Evolutionary conservation across 2,329 filamentous ascomycete genomes (phyloP).

Genomic region (Sordariomycetes sp.): DNA sequence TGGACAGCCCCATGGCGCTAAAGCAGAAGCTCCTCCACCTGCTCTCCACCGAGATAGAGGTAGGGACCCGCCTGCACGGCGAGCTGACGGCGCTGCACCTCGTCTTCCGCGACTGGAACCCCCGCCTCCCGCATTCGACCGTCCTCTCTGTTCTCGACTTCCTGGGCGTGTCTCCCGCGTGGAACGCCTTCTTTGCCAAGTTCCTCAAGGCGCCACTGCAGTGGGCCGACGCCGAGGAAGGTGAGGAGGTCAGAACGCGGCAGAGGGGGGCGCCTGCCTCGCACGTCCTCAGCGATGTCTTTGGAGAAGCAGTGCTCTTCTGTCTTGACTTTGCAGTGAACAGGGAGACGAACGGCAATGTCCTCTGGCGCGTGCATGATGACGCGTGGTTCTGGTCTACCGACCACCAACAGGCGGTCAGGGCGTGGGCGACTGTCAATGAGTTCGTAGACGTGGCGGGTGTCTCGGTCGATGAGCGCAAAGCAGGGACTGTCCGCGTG

Average conservation of each 20-base stretch:
- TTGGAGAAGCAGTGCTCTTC: constrained; percentile 49
- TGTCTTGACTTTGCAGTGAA: constrained; percentile 54
- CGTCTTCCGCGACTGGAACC: constrained; percentile 29
- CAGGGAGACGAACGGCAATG: constrained; percentile 33
- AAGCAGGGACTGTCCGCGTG: constrained; percentile 34
- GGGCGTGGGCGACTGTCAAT: constrained; percentile 45
- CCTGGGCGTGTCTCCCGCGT: constrained; percentile 40
- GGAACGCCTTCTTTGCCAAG: constrained; percentile 44
- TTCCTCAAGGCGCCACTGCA: constrained; percentile 47
- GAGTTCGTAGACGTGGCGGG: constrained; percentile 42
- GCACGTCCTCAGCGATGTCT: constrained; percentile 42
- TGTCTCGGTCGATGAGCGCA: constrained; percentile 37
- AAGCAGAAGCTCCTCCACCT: constrained; percentile 35
- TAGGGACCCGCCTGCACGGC: constrained; percentile 29
- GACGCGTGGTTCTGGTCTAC: constrained; percentile 55
- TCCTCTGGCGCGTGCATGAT: constrained; percentile 50
- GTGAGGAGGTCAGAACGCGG: constrained; percentile 26
- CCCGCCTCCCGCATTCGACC: constrained; percentile 37
- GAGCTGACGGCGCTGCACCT: constrained; percentile 31
- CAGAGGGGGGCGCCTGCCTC: constrained; percentile 45
- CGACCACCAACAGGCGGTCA: constrained; percentile 33
- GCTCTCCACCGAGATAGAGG: constrained; percentile 29
- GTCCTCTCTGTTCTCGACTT: constrained; percentile 43
- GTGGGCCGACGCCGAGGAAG: constrained; percentile 38
- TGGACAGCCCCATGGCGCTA: constrained; percentile 22